These are phyloP conservation scores for Acanthamoeba castellanii DNA, from an alignment of 208 protist species.

Conservation along the genomic window DNA sequence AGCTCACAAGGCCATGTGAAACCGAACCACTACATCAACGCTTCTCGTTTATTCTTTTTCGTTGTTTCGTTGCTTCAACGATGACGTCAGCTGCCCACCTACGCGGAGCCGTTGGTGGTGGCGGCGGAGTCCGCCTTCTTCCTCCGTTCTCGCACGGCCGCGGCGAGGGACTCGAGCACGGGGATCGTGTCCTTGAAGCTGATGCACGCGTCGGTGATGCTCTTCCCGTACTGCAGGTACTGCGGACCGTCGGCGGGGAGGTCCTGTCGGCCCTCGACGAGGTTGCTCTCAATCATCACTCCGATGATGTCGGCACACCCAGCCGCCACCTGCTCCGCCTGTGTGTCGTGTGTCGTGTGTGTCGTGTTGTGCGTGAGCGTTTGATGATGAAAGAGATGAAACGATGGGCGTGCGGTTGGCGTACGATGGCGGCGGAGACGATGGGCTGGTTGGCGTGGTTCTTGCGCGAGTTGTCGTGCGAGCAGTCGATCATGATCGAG, in stretches of 20 bases:
- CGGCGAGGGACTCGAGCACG: conserved; percentile 80
- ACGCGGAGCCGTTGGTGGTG: not conserved
- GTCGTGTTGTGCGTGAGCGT: not conserved
- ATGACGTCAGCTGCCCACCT: not conserved
- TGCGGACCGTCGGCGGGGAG: conserved; percentile 24
- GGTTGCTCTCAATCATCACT: conserved; percentile 90
- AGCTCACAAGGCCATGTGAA: not conserved
- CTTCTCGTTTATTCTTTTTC: too few species aligned
- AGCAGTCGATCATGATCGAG: conserved; percentile 89
- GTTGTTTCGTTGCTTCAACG: too few species aligned
- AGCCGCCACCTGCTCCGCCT: conserved; percentile 75
- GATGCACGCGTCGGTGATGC: conserved; percentile 87
- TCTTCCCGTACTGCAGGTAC: conserved; percentile 81
- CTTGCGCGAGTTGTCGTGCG: conserved; percentile 88
- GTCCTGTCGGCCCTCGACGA: conserved; percentile 86
- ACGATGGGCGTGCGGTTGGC: not conserved
- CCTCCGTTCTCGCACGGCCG: conserved; percentile 69
- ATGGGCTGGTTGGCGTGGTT: conserved; percentile 86
- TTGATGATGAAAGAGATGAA: not conserved
- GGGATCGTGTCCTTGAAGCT: conserved; percentile 79
- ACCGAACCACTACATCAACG: too few species aligned
- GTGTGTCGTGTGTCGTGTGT: not conserved
- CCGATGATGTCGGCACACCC: conserved; percentile 82
- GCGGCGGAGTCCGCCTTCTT: not conserved
- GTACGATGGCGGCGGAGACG: conserved; percentile 77